Base-by-base conservation (phyloP, 2,329 filamentous ascomycete species). In the Torrubiellomyces zombiae region DNA sequence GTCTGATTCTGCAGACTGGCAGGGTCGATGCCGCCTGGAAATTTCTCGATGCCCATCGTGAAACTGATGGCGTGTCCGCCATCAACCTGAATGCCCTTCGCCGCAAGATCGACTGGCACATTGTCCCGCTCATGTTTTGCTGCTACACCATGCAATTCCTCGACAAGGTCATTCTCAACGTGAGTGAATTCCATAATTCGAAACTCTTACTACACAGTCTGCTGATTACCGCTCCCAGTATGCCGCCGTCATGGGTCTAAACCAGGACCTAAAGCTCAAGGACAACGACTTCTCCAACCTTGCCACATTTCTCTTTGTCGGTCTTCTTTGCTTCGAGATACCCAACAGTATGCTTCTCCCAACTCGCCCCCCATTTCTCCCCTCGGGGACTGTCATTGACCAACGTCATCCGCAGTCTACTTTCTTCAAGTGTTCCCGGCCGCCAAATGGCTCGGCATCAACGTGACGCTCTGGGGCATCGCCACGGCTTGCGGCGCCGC, bases 241-340 rank as follows among this genome's bases (percentile, higher is more conserved):
- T 38, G 68, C 67, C 11, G 65, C 63, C 30, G 67, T 77, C 25
- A 77, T 76, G 71, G 68, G 69, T 3, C 42, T 78, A 6, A 51
- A 45, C 13, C 44, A 56, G 25, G 67, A 73, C 29, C 53, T 52
- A 15, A 48, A 58, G 1, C 54, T 76, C 23, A 41, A 46, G 9
- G 63, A 62, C 11, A 72, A 75, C 31, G 58, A 75, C 24, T 75
- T 75, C 41, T 65, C 63, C 23, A 69, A 69, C 44, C 45, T 68
- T 11, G 67, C 67, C 3, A 72, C 67, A 0, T 61, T 65, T 15
- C 65, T 75, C 36, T 76, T 70, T 36, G 67, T 75, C 20, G 69
- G 64, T 4, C 62, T 68, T 27, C 46, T 69, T 2, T 52, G 63
- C 30, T 67, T 66, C 16, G 68, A 73, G 41, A 47, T 73, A 3